Evolutionary conservation across 768 basidiomycete species (phyloP).

Genomic region (Tulasnella sp.): DNA sequence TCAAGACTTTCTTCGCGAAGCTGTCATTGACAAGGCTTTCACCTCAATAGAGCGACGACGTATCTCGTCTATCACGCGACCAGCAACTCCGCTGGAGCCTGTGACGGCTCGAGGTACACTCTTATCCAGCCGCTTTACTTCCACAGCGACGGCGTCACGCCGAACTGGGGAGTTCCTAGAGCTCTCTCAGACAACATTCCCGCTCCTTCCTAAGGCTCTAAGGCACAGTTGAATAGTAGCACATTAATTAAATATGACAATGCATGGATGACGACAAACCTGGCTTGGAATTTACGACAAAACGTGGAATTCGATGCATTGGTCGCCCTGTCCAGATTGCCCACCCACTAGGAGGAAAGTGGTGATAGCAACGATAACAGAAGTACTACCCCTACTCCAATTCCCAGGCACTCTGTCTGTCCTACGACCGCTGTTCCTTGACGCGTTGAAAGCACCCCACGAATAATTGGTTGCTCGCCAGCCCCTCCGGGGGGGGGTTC

Average conservation of each 20-base stretch:
- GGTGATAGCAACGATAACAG: background rate
- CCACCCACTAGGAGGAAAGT: background rate
- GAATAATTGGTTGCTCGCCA: background rate
- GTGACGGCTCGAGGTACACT: slow-evolving; percentile 29
- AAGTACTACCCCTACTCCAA: background rate
- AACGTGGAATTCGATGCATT: too few species aligned
- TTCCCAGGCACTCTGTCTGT: background rate
- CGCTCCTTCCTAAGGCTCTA: background rate
- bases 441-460: background rate
- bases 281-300: background rate
- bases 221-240: background rate
- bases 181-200: slow-evolving; percentile 18
- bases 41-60: background rate
- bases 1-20: background rate
- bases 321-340: too few species aligned
- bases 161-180: slow-evolving; percentile 17
- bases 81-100: slow-evolving; percentile 24
- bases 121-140: slow-evolving; percentile 28
- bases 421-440: background rate
- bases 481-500: too few species aligned
- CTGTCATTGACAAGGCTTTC: background rate
- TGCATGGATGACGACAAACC: background rate
- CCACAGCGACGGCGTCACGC: slow-evolving; percentile 22
- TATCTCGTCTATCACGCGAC: slow-evolving; percentile 28
- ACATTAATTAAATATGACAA: background rate